Base-by-base conservation (phyloP, 2,329 filamentous ascomycete species). In the Cladophialophora chaetospira region DNA sequence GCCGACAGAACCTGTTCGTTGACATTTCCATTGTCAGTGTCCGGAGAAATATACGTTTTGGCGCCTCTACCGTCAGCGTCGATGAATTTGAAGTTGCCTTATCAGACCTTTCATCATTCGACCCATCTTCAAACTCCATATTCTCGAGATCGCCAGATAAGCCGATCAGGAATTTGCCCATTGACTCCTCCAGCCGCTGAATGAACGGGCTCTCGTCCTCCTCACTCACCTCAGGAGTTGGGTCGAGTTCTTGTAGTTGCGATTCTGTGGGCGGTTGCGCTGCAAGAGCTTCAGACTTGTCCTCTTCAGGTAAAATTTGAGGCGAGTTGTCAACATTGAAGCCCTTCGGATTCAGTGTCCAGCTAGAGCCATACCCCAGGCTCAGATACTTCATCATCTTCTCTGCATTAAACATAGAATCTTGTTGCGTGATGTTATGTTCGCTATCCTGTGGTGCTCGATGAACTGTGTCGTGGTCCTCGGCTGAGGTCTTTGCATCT, bases 301-400 rank as follows among this genome's bases (percentile, higher is more conserved):
- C 4, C 8, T 46, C 43, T 49, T 40, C 28, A 31, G 26, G 25
- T 15, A 36, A 13, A 21, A 8, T 42, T 23, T 15, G 28, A 6
- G 43, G 21, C n/a, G 46, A 23, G 23, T 51, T 50, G 17, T 49
- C 55, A 15, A 31, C 26, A 23, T 36, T 26, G 29, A 63, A 60
- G 9, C 63, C 66, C 46, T 66, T 71, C 10, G 71, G 67, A 25
- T 73, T 70, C 48, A 75, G 67, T 15, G 73, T 71, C 77, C 77
- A 80, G 15, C 72, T 68, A 3, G 77, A 76, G 13, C 77, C 76
- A 66, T 80, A 80, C 6, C 77, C 77, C 19, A 79, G 66, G 19
- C 76, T 79, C 28, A 80, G 67, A 61, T 78, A 76, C 60, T 78
- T 80, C 67, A 79, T 75, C 55, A 79, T 69, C 2, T 70, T 75